These are phyloP conservation scores for Coniella vitis DNA, from an alignment of 2,329 filamentous ascomycete genomes.

Conservation along the genomic window DNA sequence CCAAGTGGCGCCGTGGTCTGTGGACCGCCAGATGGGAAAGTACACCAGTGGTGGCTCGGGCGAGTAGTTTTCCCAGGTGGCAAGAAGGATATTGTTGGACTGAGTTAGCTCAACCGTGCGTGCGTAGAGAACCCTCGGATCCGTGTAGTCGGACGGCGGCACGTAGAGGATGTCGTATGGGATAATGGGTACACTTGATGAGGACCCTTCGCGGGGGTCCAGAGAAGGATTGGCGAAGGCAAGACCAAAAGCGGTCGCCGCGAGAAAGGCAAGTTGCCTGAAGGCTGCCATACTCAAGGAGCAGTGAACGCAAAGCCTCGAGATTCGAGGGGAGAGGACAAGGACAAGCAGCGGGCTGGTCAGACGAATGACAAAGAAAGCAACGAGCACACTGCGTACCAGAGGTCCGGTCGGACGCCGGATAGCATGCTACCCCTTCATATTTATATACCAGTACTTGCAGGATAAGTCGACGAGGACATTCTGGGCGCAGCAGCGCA, in stretches of 20 bases:
- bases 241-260: constrained; percentile 19
- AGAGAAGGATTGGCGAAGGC: constrained; percentile 14
- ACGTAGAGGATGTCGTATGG: constrained; percentile 31
- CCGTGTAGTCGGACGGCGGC: constrained; percentile 36
- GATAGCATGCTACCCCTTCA: not conserved
- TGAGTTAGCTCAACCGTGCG: constrained; percentile 37
- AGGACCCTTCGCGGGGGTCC: not conserved
- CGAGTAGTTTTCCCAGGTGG: constrained; percentile 51
- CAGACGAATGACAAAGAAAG: no score
- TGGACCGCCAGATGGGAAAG: constrained; percentile 48
- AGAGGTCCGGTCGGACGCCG: not conserved
- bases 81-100: constrained; percentile 39
- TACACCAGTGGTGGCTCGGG: constrained; percentile 47
- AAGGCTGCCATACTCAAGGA: constrained; percentile 5
- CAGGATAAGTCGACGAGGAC: constrained; percentile 1
- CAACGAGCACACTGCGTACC: not conserved
- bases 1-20: constrained; percentile 55
- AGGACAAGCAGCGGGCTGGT: no score
- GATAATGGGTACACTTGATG: constrained; percentile 4
- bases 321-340: no score
- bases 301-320: no score
- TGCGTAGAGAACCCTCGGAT: constrained; percentile 37
- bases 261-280: constrained; percentile 20
- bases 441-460: not conserved
- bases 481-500: not conserved